These are phyloP conservation scores for Hymenoscyphus linearis DNA, from an alignment of 2,329 filamentous ascomycete species.

Conservation along the genomic window DNA sequence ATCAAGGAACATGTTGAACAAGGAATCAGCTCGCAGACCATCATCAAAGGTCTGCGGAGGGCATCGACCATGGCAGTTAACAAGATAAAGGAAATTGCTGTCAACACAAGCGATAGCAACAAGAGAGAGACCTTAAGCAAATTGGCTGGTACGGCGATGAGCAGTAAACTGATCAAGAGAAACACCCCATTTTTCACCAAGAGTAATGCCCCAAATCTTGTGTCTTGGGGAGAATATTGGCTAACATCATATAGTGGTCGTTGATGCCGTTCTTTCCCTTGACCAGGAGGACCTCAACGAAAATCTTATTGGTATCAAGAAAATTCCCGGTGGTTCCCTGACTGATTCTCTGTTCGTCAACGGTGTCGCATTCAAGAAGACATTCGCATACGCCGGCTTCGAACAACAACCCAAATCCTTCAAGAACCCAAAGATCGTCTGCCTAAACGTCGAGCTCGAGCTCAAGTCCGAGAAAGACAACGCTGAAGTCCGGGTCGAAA, in stretches of 20 bases:
- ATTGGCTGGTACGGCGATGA: constrained; percentile 94
- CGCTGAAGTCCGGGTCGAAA: constrained; percentile 93
- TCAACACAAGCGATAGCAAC: constrained; percentile 76
- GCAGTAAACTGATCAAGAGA: constrained; percentile 97
- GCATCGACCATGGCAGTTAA: constrained; percentile 89
- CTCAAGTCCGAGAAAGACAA: constrained; percentile 99
- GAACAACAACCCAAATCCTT: constrained; percentile 98
- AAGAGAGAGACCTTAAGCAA: constrained; percentile 84
- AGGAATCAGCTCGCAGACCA: constrained; percentile 93
- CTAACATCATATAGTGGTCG: constrained; percentile 67
- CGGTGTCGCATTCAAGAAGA: constrained; percentile 99
- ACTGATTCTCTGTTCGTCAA: constrained; percentile 97
- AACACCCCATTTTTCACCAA: constrained; percentile 97
- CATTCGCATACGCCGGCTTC: constrained; percentile 97
- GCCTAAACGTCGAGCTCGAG: constrained; percentile 95
- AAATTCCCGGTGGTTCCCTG: constrained; percentile 91
- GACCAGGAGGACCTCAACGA: constrained; percentile 98
- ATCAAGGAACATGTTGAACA: constrained; percentile 94
- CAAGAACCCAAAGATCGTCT: constrained; percentile 91
- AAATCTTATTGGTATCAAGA: constrained; percentile 97
- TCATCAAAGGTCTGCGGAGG: constrained; percentile 91
- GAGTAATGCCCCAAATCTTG: constrained; percentile 51
- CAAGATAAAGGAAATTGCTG: constrained; percentile 96
- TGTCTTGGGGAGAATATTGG: constrained; percentile 7
- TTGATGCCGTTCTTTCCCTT: constrained; percentile 89